Base-by-base conservation (phyloP, 164 flowering plant species). In the Kingdonia uniflora region DNA sequence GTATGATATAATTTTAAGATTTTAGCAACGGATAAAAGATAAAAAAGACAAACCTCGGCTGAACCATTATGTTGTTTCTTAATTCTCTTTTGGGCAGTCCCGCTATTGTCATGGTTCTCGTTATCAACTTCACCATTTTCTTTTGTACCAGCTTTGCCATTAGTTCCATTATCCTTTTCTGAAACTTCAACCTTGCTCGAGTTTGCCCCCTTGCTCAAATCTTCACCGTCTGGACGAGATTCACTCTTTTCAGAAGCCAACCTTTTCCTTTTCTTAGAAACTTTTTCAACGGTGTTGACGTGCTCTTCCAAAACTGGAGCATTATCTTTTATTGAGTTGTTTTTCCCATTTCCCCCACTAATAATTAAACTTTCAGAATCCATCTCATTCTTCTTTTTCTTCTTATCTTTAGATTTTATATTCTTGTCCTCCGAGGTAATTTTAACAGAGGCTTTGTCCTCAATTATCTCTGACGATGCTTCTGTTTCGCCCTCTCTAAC, bases 261-360 rank as follows among this genome's bases (percentile, higher is more conserved):
- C 51, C 80, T 69, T 68, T 87, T 84, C 55, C 87, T 77, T 58
- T 85, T 85, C 72, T 80, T 82, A 35, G 81, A 68, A 16, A 35
- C 37, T 53, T 73, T 76, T 14, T 60, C 61, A 44, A 64, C 71
- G 45, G 49, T 40, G 8, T 14, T 37, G 51, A 49, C 47, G 19
- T 15, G 65, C 16, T 66, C 71, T 5, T 65, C 67, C 6, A 54
- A 8, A 38, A 42, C 33, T 11, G 40, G 11, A 51, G 19, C 40
- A 26, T 29, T 48, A 50, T 60, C 61, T 37, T 63, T 57, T 49
- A 22, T 37, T 8, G 58, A 51, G 44, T 61, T 51, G 19, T 23
- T n/a, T 37, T n/a, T 22, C 47, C 44, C 22, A 5, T 5, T 49
- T 47, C 39, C 50, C 19, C 49, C 29, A 51, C 44, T 38, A n/a